These are phyloP conservation scores for Plantago coronopus DNA, from an alignment of 305 asterid genomes.

Conservation along the genomic window DNA sequence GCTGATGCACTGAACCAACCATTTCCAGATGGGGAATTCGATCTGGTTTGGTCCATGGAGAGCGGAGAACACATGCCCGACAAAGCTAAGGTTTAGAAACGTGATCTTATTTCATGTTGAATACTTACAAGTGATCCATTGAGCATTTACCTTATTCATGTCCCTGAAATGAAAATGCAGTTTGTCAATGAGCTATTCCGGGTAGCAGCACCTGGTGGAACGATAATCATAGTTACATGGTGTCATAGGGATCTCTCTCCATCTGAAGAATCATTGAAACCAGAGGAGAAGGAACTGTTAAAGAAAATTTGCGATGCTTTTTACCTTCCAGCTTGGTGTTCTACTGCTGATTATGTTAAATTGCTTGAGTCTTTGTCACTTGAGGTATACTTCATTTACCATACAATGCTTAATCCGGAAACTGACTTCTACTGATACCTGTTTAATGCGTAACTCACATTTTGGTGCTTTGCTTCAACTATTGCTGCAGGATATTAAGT, in stretches of 20 bases:
- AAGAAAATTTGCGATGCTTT: constrained; percentile 66
- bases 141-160: background rate
- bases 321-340: constrained; percentile 92
- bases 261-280: constrained; percentile 51
- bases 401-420: too few species aligned
- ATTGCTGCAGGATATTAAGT: constrained; percentile 62
- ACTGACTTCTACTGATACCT: background rate
- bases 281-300: constrained; percentile 60
- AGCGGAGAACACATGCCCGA: constrained; percentile 99
- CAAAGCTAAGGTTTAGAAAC: constrained; percentile 59
- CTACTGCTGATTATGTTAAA: constrained; percentile 70
- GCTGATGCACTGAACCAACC: constrained; percentile 98
- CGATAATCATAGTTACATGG: constrained; percentile 86
- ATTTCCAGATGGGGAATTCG: constrained; percentile 73
- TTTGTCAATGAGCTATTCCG: constrained; percentile 81
- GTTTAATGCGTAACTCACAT: background rate
- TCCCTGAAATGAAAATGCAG: constrained; percentile 30
- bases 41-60: constrained; percentile 98
- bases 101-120: background rate
- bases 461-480: constrained; percentile 7
- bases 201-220: constrained; percentile 91
- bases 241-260: constrained; percentile 91
- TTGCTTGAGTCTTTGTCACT: constrained; percentile 62
- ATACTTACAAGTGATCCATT: background rate
- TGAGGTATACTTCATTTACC: constrained; percentile 41